Evolutionary conservation across 1,139 yeast genomes (phyloP), one percentile per base, ranked within the genome.

Genomic region (Blastobotrys ciferrii): DNA sequence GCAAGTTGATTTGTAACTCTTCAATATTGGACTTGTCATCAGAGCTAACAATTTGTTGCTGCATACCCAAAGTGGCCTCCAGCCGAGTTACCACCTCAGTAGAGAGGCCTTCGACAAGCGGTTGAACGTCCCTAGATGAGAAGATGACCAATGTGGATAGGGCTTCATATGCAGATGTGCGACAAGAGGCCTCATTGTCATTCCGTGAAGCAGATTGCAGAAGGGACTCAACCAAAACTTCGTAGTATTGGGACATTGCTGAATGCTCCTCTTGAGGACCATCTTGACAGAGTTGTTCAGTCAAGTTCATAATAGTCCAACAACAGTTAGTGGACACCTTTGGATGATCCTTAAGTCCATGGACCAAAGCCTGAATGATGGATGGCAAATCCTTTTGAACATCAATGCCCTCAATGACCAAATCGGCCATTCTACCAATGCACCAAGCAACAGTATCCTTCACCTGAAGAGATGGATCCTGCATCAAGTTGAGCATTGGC

Each of bases 371-470:
- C 50, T 78, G 75, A 53, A 92, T 71, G 48, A 92, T 80, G 42
- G 73, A 74, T 32, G 89, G 86, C 57, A 92, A 74, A 63, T 84
- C 84, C 4, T 71, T 69, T 47, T 78, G 74, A 25, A 79, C 66
- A 58, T 84, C 85, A 55, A 91, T 82, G 4, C 95, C 91, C 52
- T 80, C 87, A 54, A 87, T 78, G 42, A 84, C 92, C 53, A 84
- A 71, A 63, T 92, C 98, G 11, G 98, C 95, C 60, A 92, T 87
- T 70, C 97, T 81, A 51, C 98, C 98, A 53, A 92, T 76, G 70
- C 98, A 92, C 98, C 98, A 92, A 6, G 98, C 95, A 41, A 91
- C 96, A 0, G 98, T 91, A 65, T 92, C 98, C 67, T 88, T 86
- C 14, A 92, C 98, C 65, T 88, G 96, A 55, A 88, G 73, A 32